Conservation (phyloP, 108 stramenopile species). For the Conticribra guillardii region DNA sequence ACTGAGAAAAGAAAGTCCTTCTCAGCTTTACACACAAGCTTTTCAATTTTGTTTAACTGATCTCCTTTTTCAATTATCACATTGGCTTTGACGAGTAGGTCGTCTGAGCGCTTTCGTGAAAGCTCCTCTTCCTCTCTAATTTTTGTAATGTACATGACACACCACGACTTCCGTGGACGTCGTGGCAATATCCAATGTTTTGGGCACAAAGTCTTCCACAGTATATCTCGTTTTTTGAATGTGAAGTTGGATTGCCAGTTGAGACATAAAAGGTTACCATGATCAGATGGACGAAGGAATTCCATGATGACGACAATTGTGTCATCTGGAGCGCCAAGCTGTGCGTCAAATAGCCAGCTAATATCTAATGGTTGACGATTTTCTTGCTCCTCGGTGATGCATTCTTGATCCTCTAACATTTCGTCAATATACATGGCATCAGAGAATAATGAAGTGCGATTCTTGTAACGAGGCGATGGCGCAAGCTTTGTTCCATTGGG, state of each 20-base stretch:
- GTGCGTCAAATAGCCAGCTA: conserved; percentile 61
- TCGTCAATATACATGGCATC: conserved; percentile 73
- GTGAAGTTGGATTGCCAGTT: conserved; percentile 40
- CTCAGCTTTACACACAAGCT: conserved; percentile 61
- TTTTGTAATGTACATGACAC: conserved; percentile 65
- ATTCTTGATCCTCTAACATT: conserved; percentile 66
- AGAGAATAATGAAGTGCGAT: not conserved
- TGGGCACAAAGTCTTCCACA: conserved; percentile 74
- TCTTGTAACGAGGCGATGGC: conserved; percentile 10
- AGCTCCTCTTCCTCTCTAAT: conserved; percentile 57
- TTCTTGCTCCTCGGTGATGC: not conserved
- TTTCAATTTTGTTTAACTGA: conserved; percentile 68
- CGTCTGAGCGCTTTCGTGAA: conserved; percentile 71
- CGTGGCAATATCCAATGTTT: conserved; percentile 78
- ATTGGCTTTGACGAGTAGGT: conserved; percentile 59
- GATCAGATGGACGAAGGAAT: conserved; percentile 60
- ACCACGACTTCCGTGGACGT: conserved; percentile 81
- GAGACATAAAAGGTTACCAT: conserved; percentile 61
- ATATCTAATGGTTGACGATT: conserved; percentile 61
- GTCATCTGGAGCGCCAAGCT: conserved; percentile 73
- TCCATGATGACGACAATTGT: conserved; percentile 57
- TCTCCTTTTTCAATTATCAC: conserved; percentile 66
- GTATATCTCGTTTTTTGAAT: conserved; percentile 57
- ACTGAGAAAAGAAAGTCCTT: conserved; percentile 69
- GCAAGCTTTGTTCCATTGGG: conserved; percentile 7